Evolutionary conservation across 2,329 filamentous ascomycete genomes (phyloP).

Genomic region (Leptoxyphium fumago): DNA sequence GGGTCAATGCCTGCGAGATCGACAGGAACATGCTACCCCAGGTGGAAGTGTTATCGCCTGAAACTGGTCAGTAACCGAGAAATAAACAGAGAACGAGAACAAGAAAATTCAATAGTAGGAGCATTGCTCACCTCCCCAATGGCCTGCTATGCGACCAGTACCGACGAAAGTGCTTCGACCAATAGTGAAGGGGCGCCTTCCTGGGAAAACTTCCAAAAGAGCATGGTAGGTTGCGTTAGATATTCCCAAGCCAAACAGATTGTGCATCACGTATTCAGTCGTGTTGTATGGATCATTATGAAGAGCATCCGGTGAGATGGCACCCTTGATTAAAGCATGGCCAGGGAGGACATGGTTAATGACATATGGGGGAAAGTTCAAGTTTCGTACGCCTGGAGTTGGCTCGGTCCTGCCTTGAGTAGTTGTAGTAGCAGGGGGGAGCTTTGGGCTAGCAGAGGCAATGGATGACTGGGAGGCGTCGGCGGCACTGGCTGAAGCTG

Average conservation of each 20-base stretch:
- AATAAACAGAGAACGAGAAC: too few species aligned
- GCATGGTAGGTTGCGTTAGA: constrained; percentile 14
- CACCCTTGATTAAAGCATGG: constrained; percentile 10
- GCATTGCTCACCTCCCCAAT: constrained; percentile 12
- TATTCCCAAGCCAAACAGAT: constrained; percentile 13
- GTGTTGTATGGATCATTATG: constrained; percentile 12
- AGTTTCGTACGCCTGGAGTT: constrained; percentile 12
- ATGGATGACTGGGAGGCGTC: constrained; percentile 36
- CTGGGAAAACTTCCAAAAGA: constrained; percentile 10
- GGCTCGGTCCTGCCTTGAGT: constrained; percentile 7
- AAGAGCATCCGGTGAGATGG: constrained; percentile 10
- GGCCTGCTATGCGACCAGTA: constrained; percentile 7
- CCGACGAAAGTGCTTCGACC: constrained; percentile 13
- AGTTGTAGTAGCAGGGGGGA: constrained; percentile 7
- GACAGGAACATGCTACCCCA: constrained; percentile 15
- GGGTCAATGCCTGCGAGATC: constrained; percentile 13
- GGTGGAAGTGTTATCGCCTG: constrained; percentile 11
- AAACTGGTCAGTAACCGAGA: too few species aligned
- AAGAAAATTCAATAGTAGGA: too few species aligned
- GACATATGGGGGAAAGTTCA: constrained; percentile 18
- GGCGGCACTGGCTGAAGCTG: constrained; percentile 42
- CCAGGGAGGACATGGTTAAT: constrained; percentile 15
- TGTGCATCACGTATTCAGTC: constrained; percentile 15
- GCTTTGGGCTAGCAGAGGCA: constrained; percentile 13
- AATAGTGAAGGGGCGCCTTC: constrained; percentile 14